Conservation (phyloP, 768 basidiomycete species). For the Xerocomus potaroensis region DNA sequence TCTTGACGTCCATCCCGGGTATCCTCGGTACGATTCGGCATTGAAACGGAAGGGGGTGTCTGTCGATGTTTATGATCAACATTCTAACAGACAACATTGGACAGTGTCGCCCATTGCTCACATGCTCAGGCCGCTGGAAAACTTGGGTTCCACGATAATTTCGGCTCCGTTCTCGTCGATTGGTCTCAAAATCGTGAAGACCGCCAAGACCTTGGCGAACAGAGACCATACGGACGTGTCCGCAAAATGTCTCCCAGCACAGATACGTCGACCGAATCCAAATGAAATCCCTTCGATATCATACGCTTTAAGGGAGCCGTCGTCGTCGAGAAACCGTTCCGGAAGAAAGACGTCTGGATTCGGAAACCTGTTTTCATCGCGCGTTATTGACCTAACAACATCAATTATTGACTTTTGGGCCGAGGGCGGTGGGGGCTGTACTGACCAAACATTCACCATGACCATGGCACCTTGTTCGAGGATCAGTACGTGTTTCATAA, state of each 20-base stretch:
- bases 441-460: slow-evolving; percentile 1
- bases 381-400: slow-evolving; percentile 7
- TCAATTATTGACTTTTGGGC: background rate
- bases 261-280: slow-evolving; percentile 21
- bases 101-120: slow-evolving; percentile 1
- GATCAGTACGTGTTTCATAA: background rate
- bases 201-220: slow-evolving; percentile 4
- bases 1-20: background rate
- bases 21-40: slow-evolving; percentile 1
- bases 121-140: background rate
- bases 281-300: slow-evolving; percentile 2
- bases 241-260: slow-evolving; percentile 19
- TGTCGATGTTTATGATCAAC: background rate
- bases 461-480: background rate
- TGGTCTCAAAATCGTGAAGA: slow-evolving; percentile 2
- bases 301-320: slow-evolving; percentile 5
- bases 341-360: slow-evolving; percentile 33
- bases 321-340: slow-evolving; percentile 33
- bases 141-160: slow-evolving; percentile 1
- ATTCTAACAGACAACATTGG: background rate
- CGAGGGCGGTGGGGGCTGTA: no score
- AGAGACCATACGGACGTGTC: slow-evolving; percentile 9
- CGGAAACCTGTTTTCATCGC: slow-evolving; percentile 28
- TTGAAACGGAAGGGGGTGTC: slow-evolving; percentile 1
- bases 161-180: slow-evolving; percentile 8